A percentile compares a stretch with the other conserved stretches of the same genome.
phyloP scores from a whole-genome alignment of 1,284 basidiomycete species.

The Malassezia obtusa region DNA sequence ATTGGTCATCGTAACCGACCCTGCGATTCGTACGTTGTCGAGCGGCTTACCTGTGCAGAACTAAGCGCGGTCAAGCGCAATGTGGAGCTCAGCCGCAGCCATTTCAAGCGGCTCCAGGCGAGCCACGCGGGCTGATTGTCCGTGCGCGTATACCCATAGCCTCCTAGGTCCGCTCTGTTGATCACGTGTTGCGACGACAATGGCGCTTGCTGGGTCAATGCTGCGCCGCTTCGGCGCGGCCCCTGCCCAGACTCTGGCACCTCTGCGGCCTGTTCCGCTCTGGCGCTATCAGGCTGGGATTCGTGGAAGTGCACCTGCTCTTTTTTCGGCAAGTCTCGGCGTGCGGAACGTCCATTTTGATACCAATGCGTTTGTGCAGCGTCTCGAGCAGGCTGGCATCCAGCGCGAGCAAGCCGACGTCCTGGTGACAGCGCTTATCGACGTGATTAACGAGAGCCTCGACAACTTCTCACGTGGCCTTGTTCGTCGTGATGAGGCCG shows the following conservation, averaged over 20 bases:
- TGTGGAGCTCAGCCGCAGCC: constrained; percentile 65
- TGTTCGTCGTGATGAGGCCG: constrained; percentile 42
- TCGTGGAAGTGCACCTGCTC: too few relatives aligned
- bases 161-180: background rate
- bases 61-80: constrained; percentile 73
- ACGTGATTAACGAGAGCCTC: constrained; percentile 45
- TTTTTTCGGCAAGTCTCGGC: background rate
- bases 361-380: constrained; percentile 41
- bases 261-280: too few relatives aligned
- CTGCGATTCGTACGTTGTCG: constrained; percentile 62
- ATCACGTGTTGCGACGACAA: background rate
- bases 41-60: constrained; percentile 52
- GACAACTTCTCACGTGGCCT: constrained; percentile 37
- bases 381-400: constrained; percentile 43
- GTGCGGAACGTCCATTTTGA: constrained; percentile 32
- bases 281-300: too few relatives aligned
- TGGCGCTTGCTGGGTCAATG: background rate
- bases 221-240: background rate
- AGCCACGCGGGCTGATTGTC: constrained; percentile 5
- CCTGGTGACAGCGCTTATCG: constrained; percentile 37
- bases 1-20: constrained; percentile 75
- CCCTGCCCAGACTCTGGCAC: background rate
- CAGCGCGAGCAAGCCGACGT: constrained; percentile 40
- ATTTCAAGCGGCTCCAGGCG: constrained; percentile 57
- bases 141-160: background rate